phyloP scores from a whole-genome alignment of 768 basidiomycete genomes.

The Mycena kentingensis region DNA sequence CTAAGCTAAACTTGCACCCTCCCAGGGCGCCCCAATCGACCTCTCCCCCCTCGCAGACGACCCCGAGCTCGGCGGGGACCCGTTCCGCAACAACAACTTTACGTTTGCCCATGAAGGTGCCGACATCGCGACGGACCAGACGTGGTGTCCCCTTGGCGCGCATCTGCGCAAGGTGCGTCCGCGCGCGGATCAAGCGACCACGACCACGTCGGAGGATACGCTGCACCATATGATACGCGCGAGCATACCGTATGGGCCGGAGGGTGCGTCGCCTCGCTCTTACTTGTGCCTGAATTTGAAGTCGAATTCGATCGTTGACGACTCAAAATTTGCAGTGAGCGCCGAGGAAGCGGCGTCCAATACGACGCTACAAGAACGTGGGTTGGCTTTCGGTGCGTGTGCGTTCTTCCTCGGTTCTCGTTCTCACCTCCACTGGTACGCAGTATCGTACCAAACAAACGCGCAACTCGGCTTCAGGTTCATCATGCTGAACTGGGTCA shows the following conservation, averaged over 20 bases:
- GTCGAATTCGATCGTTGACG: background rate
- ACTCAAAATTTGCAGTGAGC: background rate
- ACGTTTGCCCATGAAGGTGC: constrained; percentile 20
- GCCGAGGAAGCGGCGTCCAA: background rate
- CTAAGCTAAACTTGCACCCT: background rate
- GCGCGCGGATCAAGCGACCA: constrained; percentile 21
- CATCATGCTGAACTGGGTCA: constrained; percentile 8
- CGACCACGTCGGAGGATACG: background rate
- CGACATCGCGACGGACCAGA: background rate
- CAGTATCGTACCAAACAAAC: constrained; percentile 17
- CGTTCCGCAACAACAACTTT: constrained; percentile 29
- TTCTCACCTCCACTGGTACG: background rate
- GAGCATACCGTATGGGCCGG: constrained; percentile 35
- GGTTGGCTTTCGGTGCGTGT: constrained; percentile 15
- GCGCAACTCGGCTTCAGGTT: constrained; percentile 11
- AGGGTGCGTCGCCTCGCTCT: too few relatives aligned
- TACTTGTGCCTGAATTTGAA: background rate
- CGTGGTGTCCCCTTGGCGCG: constrained; percentile 30
- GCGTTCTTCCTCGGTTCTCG: background rate
- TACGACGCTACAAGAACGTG: constrained; percentile 6
- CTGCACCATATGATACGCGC: constrained; percentile 31
- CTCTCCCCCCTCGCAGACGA: constrained; percentile 26
- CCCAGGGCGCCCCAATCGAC: constrained; percentile 34
- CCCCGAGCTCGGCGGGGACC: constrained; percentile 12
- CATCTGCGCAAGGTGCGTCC: constrained; percentile 30